phyloP scores from a whole-genome alignment of 495 filamentous ascomycete genomes.

The Halenospora varia region DNA sequence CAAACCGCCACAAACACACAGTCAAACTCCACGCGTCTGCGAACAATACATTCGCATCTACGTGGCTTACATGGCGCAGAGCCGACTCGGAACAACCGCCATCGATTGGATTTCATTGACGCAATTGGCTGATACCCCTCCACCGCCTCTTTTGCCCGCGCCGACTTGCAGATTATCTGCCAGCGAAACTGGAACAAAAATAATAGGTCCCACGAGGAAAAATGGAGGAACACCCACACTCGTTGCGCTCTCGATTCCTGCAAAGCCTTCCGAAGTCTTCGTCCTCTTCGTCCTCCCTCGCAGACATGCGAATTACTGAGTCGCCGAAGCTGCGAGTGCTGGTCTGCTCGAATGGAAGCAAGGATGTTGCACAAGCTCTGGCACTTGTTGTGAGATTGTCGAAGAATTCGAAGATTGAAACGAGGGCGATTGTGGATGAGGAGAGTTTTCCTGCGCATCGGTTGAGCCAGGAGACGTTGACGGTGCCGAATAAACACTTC shows the following conservation, averaged over 20 bases:
- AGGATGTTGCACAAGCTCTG: slow-evolving; percentile 47
- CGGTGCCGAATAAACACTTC: slow-evolving; percentile 37
- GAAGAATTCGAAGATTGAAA: slow-evolving; percentile 50
- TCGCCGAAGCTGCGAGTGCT: slow-evolving; percentile 41
- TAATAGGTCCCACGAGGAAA: neutral
- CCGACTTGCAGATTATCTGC: neutral
- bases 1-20: neutral
- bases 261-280: slow-evolving; percentile 8
- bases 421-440: slow-evolving; percentile 50
- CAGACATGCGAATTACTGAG: slow-evolving; percentile 21
- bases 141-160: slow-evolving; percentile 4
- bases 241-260: slow-evolving; percentile 8
- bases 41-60: neutral
- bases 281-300: slow-evolving; percentile 15
- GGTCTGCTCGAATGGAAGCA: slow-evolving; percentile 47
- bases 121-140: slow-evolving; percentile 9
- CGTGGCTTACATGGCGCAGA: neutral
- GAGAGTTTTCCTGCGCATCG: slow-evolving; percentile 35
- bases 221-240: slow-evolving; percentile 17
- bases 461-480: slow-evolving; percentile 47
- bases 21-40: neutral
- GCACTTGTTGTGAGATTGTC: slow-evolving; percentile 51
- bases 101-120: neutral
- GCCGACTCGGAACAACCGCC: neutral
- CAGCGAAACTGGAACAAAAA: neutral